A percentile compares a stretch with the other conserved stretches of the same genome.
Conservation (phyloP, 192 early-diverging fungal genomes). For the Backusella liffmaniae region DNA sequence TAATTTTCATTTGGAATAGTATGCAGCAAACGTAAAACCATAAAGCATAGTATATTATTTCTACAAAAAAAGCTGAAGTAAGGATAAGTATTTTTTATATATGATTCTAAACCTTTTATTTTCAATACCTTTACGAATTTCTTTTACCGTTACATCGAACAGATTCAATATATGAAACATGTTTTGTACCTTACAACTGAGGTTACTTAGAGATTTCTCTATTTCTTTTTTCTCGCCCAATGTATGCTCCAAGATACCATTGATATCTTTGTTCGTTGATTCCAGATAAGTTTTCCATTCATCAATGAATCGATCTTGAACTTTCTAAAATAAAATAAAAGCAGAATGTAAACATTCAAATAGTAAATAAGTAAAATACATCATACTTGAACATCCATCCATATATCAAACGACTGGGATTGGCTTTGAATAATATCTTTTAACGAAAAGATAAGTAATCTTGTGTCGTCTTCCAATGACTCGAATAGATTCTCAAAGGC, state of each 20-base stretch:
- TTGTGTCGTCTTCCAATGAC: background rate
- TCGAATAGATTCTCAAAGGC: background rate
- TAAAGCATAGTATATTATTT: background rate
- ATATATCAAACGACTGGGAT: background rate
- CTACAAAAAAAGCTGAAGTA: background rate
- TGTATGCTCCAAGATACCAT: background rate
- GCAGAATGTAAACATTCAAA: background rate
- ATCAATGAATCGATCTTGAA: background rate
- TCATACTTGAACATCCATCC: background rate
- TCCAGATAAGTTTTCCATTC: background rate
- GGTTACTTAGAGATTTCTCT: background rate
- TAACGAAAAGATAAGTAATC: background rate
- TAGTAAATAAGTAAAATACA: background rate
- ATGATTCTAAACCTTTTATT: background rate
- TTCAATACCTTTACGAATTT: background rate
- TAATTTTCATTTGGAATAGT: background rate
- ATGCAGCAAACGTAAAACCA: background rate
- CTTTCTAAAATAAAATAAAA: background rate
- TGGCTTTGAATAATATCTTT: background rate
- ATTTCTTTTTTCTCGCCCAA: background rate
- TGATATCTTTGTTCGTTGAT: background rate
- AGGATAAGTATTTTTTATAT: background rate
- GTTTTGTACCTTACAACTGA: background rate
- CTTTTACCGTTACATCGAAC: background rate
- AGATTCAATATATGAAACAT: background rate